Percentiles rank a stretch among this genome's conserved stretches.
These are phyloP conservation scores for Zychaea mexicana DNA, from an alignment of 371 early-diverging fungal genomes.

Conservation along the genomic window DNA sequence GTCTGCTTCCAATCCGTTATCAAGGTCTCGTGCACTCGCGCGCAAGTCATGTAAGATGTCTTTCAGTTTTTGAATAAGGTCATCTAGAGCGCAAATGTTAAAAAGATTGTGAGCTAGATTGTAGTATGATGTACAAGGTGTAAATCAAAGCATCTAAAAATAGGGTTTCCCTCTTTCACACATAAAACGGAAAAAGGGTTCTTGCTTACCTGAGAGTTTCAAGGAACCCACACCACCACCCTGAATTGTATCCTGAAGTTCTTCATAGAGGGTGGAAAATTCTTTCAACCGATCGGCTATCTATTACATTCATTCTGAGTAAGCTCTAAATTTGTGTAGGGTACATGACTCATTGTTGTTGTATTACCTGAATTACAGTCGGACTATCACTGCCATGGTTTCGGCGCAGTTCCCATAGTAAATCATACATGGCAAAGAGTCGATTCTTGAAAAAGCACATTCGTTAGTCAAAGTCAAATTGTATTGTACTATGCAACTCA, in stretches of 20 bases:
- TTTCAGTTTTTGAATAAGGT: neutral
- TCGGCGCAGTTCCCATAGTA: neutral
- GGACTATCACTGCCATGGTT: neutral
- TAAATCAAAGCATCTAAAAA: conserved; percentile 3
- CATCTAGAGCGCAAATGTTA: neutral
- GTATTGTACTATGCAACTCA: too few relatives aligned
- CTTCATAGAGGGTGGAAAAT: neutral
- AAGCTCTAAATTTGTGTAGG: too few relatives aligned
- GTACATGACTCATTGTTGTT: too few relatives aligned
- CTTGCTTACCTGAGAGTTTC: conserved; percentile 2
- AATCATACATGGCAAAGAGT: neutral
- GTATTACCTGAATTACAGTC: neutral
- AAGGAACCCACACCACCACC: neutral
- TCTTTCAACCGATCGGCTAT: neutral
- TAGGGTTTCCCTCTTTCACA: neutral
- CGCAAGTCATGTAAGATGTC: neutral
- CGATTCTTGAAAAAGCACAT: neutral
- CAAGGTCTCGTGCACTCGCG: neutral
- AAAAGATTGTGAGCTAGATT: too few relatives aligned
- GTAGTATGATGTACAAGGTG: too few relatives aligned
- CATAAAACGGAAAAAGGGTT: too few relatives aligned
- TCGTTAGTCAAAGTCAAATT: neutral
- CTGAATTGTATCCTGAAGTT: neutral
- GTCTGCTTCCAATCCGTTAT: too few relatives aligned
- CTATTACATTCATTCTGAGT: too few relatives aligned